Conservation (phyloP, 23 red algal genomes). For the Agarophyton chilense region DNA sequence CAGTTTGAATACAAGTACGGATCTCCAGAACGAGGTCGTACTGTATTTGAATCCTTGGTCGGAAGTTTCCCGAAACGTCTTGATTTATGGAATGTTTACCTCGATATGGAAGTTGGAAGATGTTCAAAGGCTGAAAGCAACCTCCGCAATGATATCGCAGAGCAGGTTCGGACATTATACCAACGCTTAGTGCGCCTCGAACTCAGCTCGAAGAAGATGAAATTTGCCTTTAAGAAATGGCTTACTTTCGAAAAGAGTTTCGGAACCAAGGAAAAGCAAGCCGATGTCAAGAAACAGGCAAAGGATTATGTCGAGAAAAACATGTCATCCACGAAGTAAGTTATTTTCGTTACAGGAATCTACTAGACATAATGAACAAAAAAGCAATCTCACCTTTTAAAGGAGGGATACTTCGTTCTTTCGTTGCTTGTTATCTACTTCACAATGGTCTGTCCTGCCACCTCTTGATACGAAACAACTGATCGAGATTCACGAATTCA, state of each 20-base stretch:
- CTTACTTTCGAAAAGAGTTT: slow-evolving; percentile 79
- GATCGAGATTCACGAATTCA: too few relatives aligned
- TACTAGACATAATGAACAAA: too few relatives aligned
- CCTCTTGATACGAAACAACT: too few relatives aligned
- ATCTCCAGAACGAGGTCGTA: slow-evolving; percentile 81
- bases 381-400: too few relatives aligned
- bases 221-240: slow-evolving; percentile 89
- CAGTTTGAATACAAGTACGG: slow-evolving; percentile 91
- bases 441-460: too few relatives aligned
- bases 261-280: slow-evolving; percentile 67
- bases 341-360: background rate
- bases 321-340: background rate
- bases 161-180: slow-evolving; percentile 60
- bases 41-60: slow-evolving; percentile 88
- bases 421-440: too few relatives aligned
- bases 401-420: too few relatives aligned
- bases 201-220: slow-evolving; percentile 92
- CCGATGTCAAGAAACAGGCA: slow-evolving; percentile 74
- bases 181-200: slow-evolving; percentile 66
- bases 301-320: slow-evolving; percentile 83
- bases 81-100: slow-evolving; percentile 97
- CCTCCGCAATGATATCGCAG: background rate
- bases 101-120: slow-evolving; percentile 83
- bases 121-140: slow-evolving; percentile 10
- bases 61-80: slow-evolving; percentile 89